Evolutionary conservation across 2,329 filamentous ascomycete species (phyloP), one percentile per base, ranked within the genome.

Genomic region (Immersiporthe knoxdaviesiana): DNA sequence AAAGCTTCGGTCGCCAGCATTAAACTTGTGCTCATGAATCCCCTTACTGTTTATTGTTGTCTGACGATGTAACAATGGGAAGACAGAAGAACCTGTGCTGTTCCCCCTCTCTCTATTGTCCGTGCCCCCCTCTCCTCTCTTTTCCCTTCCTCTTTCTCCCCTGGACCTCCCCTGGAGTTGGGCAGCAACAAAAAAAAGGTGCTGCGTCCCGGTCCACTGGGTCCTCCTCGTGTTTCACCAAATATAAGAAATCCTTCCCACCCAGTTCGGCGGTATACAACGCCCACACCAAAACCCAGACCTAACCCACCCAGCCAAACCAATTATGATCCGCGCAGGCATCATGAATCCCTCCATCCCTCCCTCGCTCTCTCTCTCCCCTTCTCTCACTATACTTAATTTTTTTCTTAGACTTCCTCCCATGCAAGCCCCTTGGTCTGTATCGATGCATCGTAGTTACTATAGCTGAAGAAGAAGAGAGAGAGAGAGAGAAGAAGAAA

Each of bases 251-350:
- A 24, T 52, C 50, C 50, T 27, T 52, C 50, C 50, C 47, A 35
- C 37, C 50, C n/a, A 7, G n/a, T n/a, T 30, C 52, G 52, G 52
- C 52, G 52, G 52, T 30, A 56, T 56, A 30, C 24, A 14, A 56
- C 52, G 52, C 52, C 52, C 52, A 56, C 52, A 32, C 52, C 52
- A 56, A 7, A 6, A 7, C 52, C 52, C 4, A 56, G 10, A 21
- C 44, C 18, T n/a, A 47, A 47, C 44, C 41, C 35, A 2, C 44
- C 44, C 44, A 21, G 11, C 35, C 8, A 39, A 39, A 39, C n/a
- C 44, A 47, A 47, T 56, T 12, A 56, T 30, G 52, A 56, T 56
- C 52, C 52, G 52, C 52, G 24, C 52, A 56, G 52, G 52, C 52
- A 56, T 56, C 24, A n/a, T 47, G 6, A n/a, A n/a, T 47, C 44